Base-by-base conservation (phyloP, 768 basidiomycete genomes). In the Stropharia rugosoannulata region DNA sequence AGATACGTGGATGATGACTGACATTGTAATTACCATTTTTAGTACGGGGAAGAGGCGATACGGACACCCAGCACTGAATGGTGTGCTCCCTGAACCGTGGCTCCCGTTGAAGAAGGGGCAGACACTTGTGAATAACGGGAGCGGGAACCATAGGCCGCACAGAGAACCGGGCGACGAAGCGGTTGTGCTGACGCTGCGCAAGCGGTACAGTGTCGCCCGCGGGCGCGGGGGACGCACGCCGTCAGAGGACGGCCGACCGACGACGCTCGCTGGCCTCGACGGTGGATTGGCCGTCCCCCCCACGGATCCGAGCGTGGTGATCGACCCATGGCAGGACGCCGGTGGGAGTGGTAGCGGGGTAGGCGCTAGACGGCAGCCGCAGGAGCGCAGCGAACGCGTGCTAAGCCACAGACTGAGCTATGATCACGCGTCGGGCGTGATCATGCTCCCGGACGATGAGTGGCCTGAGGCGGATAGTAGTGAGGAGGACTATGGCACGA, bases 11-110 rank as follows among this genome's bases (percentile, higher is more conserved):
- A 32, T 32, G 29, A 6, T 6, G 29, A 32, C 29, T 32, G 29
- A 32, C n/a, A 29, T 29, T 29, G 3, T 4, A 29, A 22, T 40
- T 12, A n/a, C 22, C 4, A 22, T 27, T 41, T 38, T 35, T 58
- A 94, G 92, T 67, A 97, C 95, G n/a, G 94, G 94, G 9, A 93
- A 95, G 69, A 78, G 91, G 48, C 86, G 95, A 40, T 98, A 98
- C 62, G 95, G 92, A 0, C 96, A 98, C 67, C 96, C 96, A 3
- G 96, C 94, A 1, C 79, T 98, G 18, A 93, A 89, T n/a, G 96
- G 96, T 2, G 82, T 90, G 4, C 81, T 98, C 0, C 96, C 96
- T 2, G 85, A 89, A 55, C 95, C 96, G 0, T 98, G 96, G 96
- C 80, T 98, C 3, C 95, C 95, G 1, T 73, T 94, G 49, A 93